Evolutionary conservation across 805 yeast species (phyloP), one percentile per base, ranked within the genome.

Genomic region (Candida andamanensis): DNA sequence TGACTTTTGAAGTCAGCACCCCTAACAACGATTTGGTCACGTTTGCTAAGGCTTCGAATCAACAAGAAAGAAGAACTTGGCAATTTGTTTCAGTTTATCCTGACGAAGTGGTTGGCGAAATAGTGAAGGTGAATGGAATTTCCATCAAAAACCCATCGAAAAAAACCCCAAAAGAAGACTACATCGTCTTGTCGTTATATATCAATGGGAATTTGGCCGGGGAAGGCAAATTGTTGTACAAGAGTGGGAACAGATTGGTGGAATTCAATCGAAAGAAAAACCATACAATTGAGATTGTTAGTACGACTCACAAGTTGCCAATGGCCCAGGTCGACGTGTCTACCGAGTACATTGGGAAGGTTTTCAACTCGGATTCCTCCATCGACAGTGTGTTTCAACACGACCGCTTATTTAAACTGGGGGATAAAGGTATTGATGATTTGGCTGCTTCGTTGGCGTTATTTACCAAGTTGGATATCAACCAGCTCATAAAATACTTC

Each of bases 31-130:
- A 63, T 4, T 44, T 56, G 26, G 60, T 80, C 20, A 56, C 63
- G 4, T 81, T 85, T 50, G 71, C 78, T n/a, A 78, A 77, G 48
- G 85, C 83, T 9, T 70, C 84, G 0, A 80, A 80, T 54, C 85
- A 77, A 47, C 50, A 54, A 11, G 68, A 67, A 7, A 54, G 58
- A 24, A 52, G 62, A 16, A 40, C 54, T 6, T 85, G 94, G 94
- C 76, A 74, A 33, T 83, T 86, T 46, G 70, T 83, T 7, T 77
- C 90, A 2, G 85, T 82, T 9, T 66, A 69, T 42, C 76, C 85
- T 1, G 79, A 74, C 24, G 95, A 86, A 56, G 63, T 67, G 10
- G 63, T 85, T 35, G 83, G 89, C 21, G 95, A 85, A 52, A 64
- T 73, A 21, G 70, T 86, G 28, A 76, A 76, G 47, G 63, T 85